Percentiles rank a stretch among this genome's conserved stretches.
Conservation (phyloP, 2,329 filamentous ascomycete species). For the Epichloe elymi region DNA sequence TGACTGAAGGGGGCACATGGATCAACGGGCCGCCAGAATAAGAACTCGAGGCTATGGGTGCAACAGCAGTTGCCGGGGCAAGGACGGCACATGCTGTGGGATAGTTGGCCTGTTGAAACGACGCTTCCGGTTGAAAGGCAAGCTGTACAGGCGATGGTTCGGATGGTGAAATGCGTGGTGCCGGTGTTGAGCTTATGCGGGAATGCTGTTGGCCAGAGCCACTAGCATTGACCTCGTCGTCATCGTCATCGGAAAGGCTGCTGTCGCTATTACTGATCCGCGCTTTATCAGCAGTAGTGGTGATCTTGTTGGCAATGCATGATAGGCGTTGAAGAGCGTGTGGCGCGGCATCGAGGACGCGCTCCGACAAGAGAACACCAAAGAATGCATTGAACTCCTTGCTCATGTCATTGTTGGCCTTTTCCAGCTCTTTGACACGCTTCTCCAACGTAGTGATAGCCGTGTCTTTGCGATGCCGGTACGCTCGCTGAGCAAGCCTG, state of each 20-base stretch:
- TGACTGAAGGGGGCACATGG: slow-evolving; percentile 10
- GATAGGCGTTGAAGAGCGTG: slow-evolving; percentile 45
- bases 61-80: not conserved
- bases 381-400: slow-evolving; percentile 55
- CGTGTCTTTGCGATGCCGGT: slow-evolving; percentile 72
- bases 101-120: not conserved
- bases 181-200: not conserved
- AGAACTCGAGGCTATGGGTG: not conserved
- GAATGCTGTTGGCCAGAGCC: not conserved
- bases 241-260: slow-evolving; percentile 2
- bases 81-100: not conserved
- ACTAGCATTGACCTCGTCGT: not conserved
- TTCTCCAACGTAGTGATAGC: slow-evolving; percentile 62
- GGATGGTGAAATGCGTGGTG: not conserved
- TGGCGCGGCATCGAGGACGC: slow-evolving; percentile 43
- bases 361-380: slow-evolving; percentile 43
- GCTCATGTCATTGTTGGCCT: slow-evolving; percentile 61
- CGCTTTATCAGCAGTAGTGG: slow-evolving; percentile 35
- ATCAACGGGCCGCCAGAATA: not conserved
- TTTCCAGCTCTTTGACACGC: slow-evolving; percentile 55
- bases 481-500: slow-evolving; percentile 72
- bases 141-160: not conserved
- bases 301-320: slow-evolving; percentile 43
- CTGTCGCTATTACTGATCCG: slow-evolving; percentile 18
- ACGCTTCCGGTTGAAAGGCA: not conserved